Evolutionary conservation across 495 filamentous ascomycete species (phyloP).

Genomic region (Venustampulla echinocandica): DNA sequence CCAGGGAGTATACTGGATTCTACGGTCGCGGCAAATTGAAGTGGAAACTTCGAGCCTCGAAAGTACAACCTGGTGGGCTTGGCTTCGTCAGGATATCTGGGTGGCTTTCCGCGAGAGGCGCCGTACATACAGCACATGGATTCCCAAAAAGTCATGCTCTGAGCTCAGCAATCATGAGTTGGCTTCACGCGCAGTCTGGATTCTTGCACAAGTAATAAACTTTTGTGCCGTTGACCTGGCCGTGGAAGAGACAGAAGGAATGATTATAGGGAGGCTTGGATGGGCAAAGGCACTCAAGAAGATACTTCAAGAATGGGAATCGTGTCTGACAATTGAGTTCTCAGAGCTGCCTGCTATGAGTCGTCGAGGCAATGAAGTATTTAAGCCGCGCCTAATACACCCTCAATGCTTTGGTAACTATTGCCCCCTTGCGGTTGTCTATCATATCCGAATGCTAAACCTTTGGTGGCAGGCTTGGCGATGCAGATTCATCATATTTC

Average conservation of each 20-base stretch:
- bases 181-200: slow-evolving; percentile 12
- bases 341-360: slow-evolving; percentile 15
- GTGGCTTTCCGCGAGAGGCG: slow-evolving; percentile 24
- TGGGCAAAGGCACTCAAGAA: slow-evolving; percentile 18
- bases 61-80: slow-evolving; percentile 33
- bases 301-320: slow-evolving; percentile 25
- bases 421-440: too few species aligned
- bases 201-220: slow-evolving; percentile 16
- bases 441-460: too few species aligned
- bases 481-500: too few species aligned
- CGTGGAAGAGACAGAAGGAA: slow-evolving; percentile 3
- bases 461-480: too few species aligned
- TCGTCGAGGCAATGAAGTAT: slow-evolving; percentile 1
- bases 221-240: slow-evolving; percentile 15
- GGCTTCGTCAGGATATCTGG: slow-evolving; percentile 30
- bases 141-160: slow-evolving; percentile 13
- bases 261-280: slow-evolving; percentile 16
- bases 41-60: slow-evolving; percentile 28
- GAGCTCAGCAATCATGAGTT: slow-evolving; percentile 17
- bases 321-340: slow-evolving; percentile 21
- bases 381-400: slow-evolving; percentile 24
- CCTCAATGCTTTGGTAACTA: slow-evolving; percentile 24
- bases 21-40: slow-evolving; percentile 29
- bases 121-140: slow-evolving; percentile 22
- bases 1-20: slow-evolving; percentile 28